phyloP scores from a whole-genome alignment of 202 grass and related monocot species.

The Thinopyrum obtusiflorum region DNA sequence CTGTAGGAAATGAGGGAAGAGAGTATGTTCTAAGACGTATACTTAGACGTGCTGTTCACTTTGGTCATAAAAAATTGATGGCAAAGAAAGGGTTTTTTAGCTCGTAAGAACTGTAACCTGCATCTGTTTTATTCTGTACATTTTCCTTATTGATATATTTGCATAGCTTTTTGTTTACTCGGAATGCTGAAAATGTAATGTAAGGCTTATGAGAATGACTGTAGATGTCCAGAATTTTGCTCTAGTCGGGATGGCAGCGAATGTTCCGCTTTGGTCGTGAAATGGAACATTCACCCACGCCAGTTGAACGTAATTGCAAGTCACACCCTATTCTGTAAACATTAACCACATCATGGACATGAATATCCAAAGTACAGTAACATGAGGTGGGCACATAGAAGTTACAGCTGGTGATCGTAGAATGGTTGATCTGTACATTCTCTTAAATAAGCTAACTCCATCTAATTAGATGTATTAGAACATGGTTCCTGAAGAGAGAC shows the following conservation, averaged over 20 bases:
- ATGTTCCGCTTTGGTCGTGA: background rate
- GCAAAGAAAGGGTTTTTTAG: constrained; percentile 79
- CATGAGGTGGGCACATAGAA: background rate
- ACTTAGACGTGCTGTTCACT: constrained; percentile 89
- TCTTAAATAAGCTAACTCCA: too few species aligned
- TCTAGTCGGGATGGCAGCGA: background rate
- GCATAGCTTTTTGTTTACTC: background rate
- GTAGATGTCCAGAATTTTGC: background rate
- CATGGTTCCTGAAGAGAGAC: too few species aligned
- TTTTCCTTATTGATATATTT: constrained; percentile 6
- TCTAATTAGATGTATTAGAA: too few species aligned
- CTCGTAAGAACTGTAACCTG: constrained; percentile 46
- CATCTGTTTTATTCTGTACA: background rate
- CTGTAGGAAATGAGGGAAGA: constrained; percentile 85
- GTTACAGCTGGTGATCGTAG: background rate
- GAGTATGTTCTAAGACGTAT: constrained; percentile 99
- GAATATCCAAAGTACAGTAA: background rate
- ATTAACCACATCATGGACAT: background rate
- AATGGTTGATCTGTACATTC: too few species aligned
- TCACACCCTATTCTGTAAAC: background rate
- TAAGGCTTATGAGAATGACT: background rate
- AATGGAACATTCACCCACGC: background rate
- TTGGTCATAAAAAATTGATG: constrained; percentile 82
- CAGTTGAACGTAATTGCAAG: background rate
- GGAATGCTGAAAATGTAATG: background rate